phyloP scores from a whole-genome alignment of 1,284 basidiomycete species.

The Boletus hoseneyae region DNA sequence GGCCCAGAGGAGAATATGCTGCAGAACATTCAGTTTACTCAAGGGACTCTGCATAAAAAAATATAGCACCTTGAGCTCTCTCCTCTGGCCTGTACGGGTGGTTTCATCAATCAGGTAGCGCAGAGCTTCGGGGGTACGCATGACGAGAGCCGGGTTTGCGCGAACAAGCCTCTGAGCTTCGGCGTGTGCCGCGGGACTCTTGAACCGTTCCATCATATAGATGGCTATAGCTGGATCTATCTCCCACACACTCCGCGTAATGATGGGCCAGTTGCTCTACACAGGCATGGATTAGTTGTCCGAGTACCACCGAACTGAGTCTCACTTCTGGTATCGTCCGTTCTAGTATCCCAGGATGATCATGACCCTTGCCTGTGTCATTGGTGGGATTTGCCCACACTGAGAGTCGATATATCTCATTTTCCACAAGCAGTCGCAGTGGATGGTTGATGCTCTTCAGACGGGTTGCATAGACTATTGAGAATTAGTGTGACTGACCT shows the following conservation, averaged over 20 bases:
- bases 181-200: slow-evolving; percentile 53
- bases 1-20: slow-evolving; percentile 88
- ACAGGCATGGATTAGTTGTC: slow-evolving; percentile 12
- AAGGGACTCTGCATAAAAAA: neutral
- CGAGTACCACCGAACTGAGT: neutral
- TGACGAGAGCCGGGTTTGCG: slow-evolving; percentile 65
- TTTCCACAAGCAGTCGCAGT: slow-evolving; percentile 82
- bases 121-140: slow-evolving; percentile 79
- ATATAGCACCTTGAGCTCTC: slow-evolving; percentile 67
- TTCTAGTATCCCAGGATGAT: slow-evolving; percentile 58
- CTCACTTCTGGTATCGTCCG: slow-evolving; percentile 59
- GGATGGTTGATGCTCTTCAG: slow-evolving; percentile 69
- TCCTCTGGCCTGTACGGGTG: slow-evolving; percentile 51
- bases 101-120: slow-evolving; percentile 76
- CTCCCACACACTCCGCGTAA: slow-evolving; percentile 80
- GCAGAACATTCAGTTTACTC: slow-evolving; percentile 18
- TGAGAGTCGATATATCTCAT: slow-evolving; percentile 80
- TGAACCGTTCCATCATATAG: slow-evolving; percentile 86
- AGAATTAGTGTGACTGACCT: slow-evolving; percentile 3
- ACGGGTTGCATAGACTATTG: slow-evolving; percentile 53
- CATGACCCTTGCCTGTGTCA: slow-evolving; percentile 65
- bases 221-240: slow-evolving; percentile 82
- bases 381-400: slow-evolving; percentile 93
- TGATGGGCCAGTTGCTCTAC: slow-evolving; percentile 66
- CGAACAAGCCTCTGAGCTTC: slow-evolving; percentile 80